These are phyloP conservation scores for Gautieria morchelliformis DNA, from an alignment of 768 basidiomycete species.

Conservation along the genomic window DNA sequence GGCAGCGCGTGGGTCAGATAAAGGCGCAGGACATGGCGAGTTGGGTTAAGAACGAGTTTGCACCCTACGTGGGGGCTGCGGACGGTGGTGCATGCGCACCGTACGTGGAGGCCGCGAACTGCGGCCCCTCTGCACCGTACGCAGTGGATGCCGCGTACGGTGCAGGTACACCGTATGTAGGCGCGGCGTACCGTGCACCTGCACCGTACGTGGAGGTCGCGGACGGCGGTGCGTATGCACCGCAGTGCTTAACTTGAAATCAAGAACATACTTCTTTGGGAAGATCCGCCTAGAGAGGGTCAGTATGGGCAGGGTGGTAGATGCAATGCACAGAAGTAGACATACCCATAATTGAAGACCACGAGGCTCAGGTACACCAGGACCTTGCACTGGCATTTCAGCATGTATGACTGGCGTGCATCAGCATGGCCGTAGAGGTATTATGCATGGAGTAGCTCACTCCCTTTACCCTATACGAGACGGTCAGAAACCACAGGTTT, in stretches of 20 bases:
- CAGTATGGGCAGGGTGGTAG: neutral
- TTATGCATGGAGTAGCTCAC: conserved; percentile 17
- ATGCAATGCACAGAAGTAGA: neutral
- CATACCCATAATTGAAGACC: conserved; percentile 76
- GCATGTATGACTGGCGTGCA: conserved; percentile 49
- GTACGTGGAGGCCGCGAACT: too few relatives aligned
- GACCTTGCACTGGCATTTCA: conserved; percentile 79
- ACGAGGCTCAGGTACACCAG: conserved; percentile 57
- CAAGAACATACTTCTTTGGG: conserved; percentile 46
- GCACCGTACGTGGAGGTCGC: too few relatives aligned
- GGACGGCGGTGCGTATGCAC: too few relatives aligned
- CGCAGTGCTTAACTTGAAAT: conserved; percentile 5
- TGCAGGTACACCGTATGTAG: too few relatives aligned
- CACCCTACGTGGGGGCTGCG: too few relatives aligned
- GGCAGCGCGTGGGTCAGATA: too few relatives aligned
- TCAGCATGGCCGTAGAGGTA: neutral
- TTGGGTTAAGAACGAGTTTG: too few relatives aligned
- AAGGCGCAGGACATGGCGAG: too few relatives aligned
- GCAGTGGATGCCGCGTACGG: too few relatives aligned
- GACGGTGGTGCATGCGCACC: too few relatives aligned
- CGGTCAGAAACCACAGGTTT: conserved; percentile 20
- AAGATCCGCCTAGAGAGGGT: conserved; percentile 41
- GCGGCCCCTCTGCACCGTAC: too few relatives aligned
- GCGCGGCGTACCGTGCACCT: too few relatives aligned
- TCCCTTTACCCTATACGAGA: conserved; percentile 42